Conservation (phyloP, 306 rosid genomes). For the Glycyrrhiza uralensis region DNA sequence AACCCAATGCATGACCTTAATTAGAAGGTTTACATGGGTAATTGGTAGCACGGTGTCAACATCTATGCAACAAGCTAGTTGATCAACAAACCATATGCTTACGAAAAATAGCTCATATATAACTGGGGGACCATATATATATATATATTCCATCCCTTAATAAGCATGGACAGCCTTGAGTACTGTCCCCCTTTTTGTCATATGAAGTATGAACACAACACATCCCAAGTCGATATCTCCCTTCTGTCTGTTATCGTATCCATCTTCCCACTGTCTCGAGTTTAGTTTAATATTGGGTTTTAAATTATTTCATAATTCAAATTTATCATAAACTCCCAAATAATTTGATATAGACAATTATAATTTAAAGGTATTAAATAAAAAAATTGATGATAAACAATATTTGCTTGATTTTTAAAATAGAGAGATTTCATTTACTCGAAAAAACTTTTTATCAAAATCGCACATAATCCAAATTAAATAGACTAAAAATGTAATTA, state of each 20-base stretch:
- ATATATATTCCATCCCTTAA: slow-evolving; percentile 26
- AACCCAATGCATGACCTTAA: background rate
- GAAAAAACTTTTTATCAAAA: too few relatives aligned
- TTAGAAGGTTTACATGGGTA: slow-evolving; percentile 11
- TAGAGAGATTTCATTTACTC: too few relatives aligned
- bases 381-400: too few relatives aligned
- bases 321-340: too few relatives aligned
- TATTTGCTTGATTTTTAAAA: too few relatives aligned
- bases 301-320: too few relatives aligned
- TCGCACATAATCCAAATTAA: too few relatives aligned
- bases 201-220: background rate
- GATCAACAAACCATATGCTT: slow-evolving; percentile 28
- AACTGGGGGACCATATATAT: slow-evolving; percentile 48
- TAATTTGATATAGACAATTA: too few relatives aligned
- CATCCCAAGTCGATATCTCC: background rate
- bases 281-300: background rate
- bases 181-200: background rate
- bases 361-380: too few relatives aligned
- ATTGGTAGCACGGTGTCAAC: slow-evolving; percentile 16
- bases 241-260: background rate
- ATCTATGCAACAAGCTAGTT: slow-evolving; percentile 21
- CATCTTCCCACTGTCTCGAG: background rate
- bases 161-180: slow-evolving; percentile 1
- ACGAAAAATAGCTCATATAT: slow-evolving; percentile 18
- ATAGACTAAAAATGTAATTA: too few relatives aligned